These are phyloP conservation scores for Pulicaria dysenterica DNA, from an alignment of 129 eudicot species.

Conservation along the genomic window DNA sequence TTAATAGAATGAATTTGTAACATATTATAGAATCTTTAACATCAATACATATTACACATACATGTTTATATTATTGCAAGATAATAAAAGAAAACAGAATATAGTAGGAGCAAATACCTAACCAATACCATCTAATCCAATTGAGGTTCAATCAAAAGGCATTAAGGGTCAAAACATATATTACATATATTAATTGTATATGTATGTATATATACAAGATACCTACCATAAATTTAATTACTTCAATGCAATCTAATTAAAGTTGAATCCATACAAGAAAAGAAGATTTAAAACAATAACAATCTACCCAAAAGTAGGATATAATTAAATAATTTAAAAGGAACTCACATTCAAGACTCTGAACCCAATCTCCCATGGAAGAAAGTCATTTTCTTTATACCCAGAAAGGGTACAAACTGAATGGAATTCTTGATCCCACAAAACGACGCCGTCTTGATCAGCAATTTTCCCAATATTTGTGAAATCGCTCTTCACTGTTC, in stretches of 20 bases:
- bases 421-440: conserved; percentile 84
- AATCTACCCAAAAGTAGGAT: conserved; percentile 8
- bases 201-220: conserved; percentile 19
- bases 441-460: conserved; percentile 56
- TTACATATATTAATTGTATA: background rate
- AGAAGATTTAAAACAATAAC: conserved; percentile 3
- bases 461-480: conserved; percentile 39
- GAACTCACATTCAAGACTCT: conserved; percentile 68
- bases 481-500: conserved; percentile 65
- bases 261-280: conserved; percentile 24
- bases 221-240: conserved; percentile 24
- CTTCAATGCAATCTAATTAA: conserved; percentile 9
- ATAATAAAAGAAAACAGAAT: background rate
- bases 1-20: conserved; percentile 1
- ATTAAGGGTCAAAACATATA: too few species aligned
- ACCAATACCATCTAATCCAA: conserved; percentile 12
- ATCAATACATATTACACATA: background rate
- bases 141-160: too few species aligned
- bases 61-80: background rate
- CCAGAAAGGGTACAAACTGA: conserved; percentile 65
- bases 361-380: conserved; percentile 95
- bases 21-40: background rate
- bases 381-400: conserved; percentile 70
- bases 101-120: conserved; percentile 16
- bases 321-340: background rate